These are phyloP conservation scores for Camellia lanceoleosa DNA, from an alignment of 148 eudicot species.

Conservation along the genomic window DNA sequence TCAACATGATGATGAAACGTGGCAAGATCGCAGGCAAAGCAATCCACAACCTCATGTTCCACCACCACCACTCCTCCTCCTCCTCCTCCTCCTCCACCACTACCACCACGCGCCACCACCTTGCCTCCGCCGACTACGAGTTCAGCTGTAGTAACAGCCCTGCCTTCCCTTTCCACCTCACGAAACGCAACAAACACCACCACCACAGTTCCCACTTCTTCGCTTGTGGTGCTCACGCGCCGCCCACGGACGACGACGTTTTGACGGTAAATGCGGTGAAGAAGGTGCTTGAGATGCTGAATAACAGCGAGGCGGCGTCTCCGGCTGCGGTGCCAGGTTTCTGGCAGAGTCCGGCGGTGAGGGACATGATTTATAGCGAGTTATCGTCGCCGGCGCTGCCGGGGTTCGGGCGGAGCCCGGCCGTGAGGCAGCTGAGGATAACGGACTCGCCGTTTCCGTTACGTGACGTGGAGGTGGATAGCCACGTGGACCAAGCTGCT, in stretches of 20 bases:
- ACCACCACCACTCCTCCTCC: constrained; percentile 33
- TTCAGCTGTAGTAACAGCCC: constrained; percentile 87
- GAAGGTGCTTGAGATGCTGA: constrained; percentile 40
- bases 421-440: constrained; percentile 61
- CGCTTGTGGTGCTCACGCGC: constrained; percentile 16
- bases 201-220: constrained; percentile 1
- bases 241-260: constrained; percentile 13
- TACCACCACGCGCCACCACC: constrained; percentile 6
- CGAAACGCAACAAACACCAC: constrained; percentile 23
- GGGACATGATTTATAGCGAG: constrained; percentile 33
- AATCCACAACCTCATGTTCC: constrained; percentile 46
- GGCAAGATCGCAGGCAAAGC: constrained; percentile 63
- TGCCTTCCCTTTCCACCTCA: constrained; percentile 33
- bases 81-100: constrained; percentile 6
- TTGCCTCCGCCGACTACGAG: constrained; percentile 46
- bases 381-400: constrained; percentile 49
- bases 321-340: constrained; percentile 23
- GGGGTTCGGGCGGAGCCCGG: constrained; percentile 53
- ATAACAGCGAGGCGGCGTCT: constrained; percentile 1
- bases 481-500: constrained; percentile 60
- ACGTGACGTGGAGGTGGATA: constrained; percentile 29
- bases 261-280: constrained; percentile 25
- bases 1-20: constrained; percentile 56
- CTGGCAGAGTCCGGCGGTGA: constrained; percentile 44
- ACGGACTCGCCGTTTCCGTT: constrained; percentile 74